These are phyloP conservation scores for Fomitiporia mediterranea DNA, from an alignment of 1,284 basidiomycete genomes.

Conservation along the genomic window DNA sequence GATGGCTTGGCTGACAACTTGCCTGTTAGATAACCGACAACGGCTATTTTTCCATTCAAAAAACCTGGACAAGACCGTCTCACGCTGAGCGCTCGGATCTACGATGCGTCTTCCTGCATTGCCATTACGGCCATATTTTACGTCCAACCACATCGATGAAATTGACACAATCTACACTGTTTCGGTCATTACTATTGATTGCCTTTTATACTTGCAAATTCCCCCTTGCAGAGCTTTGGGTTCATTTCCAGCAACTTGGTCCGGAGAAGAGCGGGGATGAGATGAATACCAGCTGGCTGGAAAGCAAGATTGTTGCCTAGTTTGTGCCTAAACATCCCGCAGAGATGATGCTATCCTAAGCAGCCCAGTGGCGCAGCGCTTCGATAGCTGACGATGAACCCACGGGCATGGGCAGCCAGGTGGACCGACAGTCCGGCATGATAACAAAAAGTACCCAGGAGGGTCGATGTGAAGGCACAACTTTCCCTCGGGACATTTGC, in stretches of 20 bases:
- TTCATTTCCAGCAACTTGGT: neutral
- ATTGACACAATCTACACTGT: neutral
- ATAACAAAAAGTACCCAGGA: neutral
- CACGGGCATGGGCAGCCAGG: neutral
- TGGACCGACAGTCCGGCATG: neutral
- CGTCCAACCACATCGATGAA: neutral
- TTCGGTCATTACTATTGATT: neutral
- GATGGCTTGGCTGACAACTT: neutral
- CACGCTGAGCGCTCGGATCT: neutral
- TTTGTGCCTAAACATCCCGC: neutral
- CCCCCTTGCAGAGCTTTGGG: neutral
- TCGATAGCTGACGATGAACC: neutral
- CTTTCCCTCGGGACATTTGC: neutral
- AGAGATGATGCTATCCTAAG: neutral
- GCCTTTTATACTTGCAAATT: slow-evolving; percentile 5
- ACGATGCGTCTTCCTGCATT: neutral
- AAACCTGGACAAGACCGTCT: neutral
- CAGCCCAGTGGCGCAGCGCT: neutral
- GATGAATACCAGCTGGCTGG: neutral
- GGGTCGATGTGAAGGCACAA: slow-evolving; percentile 7
- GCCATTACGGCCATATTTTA: neutral
- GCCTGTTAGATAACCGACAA: neutral
- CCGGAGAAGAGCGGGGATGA: neutral
- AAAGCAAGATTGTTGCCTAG: neutral
- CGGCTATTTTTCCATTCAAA: neutral